These are phyloP conservation scores for Mallotus repandus DNA, from an alignment of 441 rosid species.

Conservation along the genomic window DNA sequence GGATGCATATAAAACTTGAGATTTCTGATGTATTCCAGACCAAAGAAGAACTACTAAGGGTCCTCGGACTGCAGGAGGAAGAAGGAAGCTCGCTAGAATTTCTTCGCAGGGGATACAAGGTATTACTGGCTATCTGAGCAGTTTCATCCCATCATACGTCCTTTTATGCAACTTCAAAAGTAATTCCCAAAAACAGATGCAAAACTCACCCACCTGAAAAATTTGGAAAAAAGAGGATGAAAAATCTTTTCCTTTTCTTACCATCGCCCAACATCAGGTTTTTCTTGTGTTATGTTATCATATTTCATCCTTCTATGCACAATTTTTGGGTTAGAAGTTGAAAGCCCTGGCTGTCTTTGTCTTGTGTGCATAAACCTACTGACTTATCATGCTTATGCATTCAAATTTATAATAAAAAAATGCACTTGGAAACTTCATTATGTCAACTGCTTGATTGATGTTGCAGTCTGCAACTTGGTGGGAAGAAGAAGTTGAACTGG, in stretches of 20 bases:
- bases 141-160: conserved; percentile 1
- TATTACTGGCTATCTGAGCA: conserved; percentile 19
- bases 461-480: conserved; percentile 89
- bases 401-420: neutral
- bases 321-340: neutral
- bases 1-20: conserved; percentile 9
- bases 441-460: neutral
- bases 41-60: conserved; percentile 87
- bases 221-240: no score
- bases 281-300: neutral
- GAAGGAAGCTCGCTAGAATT: conserved; percentile 89
- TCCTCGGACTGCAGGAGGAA: conserved; percentile 87
- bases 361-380: neutral
- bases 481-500: conserved; percentile 88
- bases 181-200: neutral
- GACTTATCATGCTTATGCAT: neutral
- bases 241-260: neutral
- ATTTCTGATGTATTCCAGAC: conserved; percentile 47
- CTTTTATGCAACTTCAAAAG: neutral
- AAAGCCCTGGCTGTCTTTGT: neutral
- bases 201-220: neutral
- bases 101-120: conserved; percentile 95
- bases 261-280: neutral
- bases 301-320: neutral
- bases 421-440: neutral